Percentiles rank a stretch among this genome's conserved stretches.
Conservation (phyloP, 805 yeast genomes). For the Pachysolen tannophilus region DNA sequence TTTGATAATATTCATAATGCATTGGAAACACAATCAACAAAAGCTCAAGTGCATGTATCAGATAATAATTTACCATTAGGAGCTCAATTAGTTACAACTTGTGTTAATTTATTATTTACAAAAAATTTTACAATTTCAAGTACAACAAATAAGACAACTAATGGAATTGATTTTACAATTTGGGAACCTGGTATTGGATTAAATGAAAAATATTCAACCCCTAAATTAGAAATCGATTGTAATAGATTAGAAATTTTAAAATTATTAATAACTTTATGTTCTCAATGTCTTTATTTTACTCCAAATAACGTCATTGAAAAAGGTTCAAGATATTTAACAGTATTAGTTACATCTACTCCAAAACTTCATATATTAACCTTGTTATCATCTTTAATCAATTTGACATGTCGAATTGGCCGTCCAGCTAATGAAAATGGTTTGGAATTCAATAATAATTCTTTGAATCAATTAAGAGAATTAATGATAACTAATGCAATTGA, state of each 20-base stretch:
- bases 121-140: slow-evolving; percentile 45
- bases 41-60: slow-evolving; percentile 11
- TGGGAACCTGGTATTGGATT: slow-evolving; percentile 84
- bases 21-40: slow-evolving; percentile 3
- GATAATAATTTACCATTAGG: slow-evolving; percentile 24
- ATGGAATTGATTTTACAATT: slow-evolving; percentile 30
- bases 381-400: slow-evolving; percentile 66
- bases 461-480: slow-evolving; percentile 34
- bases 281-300: slow-evolving; percentile 49
- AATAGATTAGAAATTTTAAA: slow-evolving; percentile 64
- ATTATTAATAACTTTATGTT: slow-evolving; percentile 50
- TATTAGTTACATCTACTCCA: slow-evolving; percentile 42
- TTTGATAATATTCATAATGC: slow-evolving; percentile 4
- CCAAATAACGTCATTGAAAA: slow-evolving; percentile 31
- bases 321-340: slow-evolving; percentile 59
- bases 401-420: slow-evolving; percentile 43
- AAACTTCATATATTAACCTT: slow-evolving; percentile 39
- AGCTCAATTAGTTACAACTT: slow-evolving; percentile 25
- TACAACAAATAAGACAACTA: slow-evolving; percentile 9
- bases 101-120: slow-evolving; percentile 44
- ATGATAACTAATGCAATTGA: slow-evolving; percentile 53
- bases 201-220: slow-evolving; percentile 18
- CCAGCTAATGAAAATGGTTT: slow-evolving; percentile 36
- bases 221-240: slow-evolving; percentile 39
- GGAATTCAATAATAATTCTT: slow-evolving; percentile 20